Evolutionary conservation across 2,329 filamentous ascomycete genomes (phyloP), one percentile per base, ranked within the genome.

Genomic region (Apiospora marii): DNA sequence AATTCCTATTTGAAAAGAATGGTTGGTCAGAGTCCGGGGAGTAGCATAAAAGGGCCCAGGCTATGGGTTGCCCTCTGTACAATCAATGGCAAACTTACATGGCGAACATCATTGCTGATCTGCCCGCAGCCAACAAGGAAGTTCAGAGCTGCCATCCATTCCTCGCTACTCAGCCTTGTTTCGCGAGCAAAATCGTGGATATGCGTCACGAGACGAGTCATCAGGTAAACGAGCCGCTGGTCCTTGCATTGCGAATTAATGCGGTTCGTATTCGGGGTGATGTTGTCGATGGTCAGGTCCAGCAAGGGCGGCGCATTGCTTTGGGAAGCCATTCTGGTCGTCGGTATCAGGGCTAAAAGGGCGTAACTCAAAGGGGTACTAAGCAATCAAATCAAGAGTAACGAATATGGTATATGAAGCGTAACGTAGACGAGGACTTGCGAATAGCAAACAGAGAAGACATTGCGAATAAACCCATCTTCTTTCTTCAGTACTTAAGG

Each of bases 121-220:
- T 96, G 88, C 5, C 93, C 94, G 12, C 92, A 91, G 53, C 86
- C 85, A 0, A 92, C 93, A 41, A 96, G 84, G 83, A 95, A 96
- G 61, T 88, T 83, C 71, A 96, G 86, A 1, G 90, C 92, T 0
- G 88, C 84, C 91, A 93, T 93, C 94, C 93, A 96, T 85, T 96
- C 94, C 3, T 90, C 86, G 4, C 92, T 93, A 80, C 90, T 93
- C 46, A 96, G 86, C 43, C 93, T 86, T 1, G 93, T 95, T 82
- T 96, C 94, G 71, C 93, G 88, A 6, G 93, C 92, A 80, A 95
- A 96, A 83, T 95, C 93, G 82, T 96, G 94, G 1, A 96, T 84
- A 82, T 96, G 93, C 16, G 90, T 89, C 68, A 95, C 92, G 19
- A 95, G 87, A 24, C 92, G 87, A 77, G 93, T 89, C 80, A 96